Evolutionary conservation across 2,329 filamentous ascomycete species (phyloP).

Genomic region (Calycina marina): DNA sequence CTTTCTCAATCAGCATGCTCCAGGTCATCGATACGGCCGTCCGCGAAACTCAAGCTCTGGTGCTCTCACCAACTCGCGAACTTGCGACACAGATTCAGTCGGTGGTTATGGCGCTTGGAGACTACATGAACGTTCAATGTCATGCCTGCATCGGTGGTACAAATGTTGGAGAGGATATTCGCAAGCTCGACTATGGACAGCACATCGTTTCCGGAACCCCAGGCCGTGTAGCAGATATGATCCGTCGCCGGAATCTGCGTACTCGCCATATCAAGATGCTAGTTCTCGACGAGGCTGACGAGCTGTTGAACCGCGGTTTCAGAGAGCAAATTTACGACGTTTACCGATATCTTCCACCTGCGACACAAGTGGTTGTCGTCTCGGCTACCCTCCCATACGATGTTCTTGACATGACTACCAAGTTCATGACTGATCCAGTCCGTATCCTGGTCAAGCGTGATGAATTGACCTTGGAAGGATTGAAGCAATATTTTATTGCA

Average conservation of each 20-base stretch:
- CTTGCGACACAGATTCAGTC: slow-evolving; percentile 96
- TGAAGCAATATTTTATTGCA: slow-evolving; percentile 98
- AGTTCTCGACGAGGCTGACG: slow-evolving; percentile 62
- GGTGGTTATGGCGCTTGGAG: slow-evolving; percentile 97
- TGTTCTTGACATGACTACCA: slow-evolving; percentile 97
- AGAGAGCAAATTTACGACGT: slow-evolving; percentile 98
- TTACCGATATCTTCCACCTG: slow-evolving; percentile 89
- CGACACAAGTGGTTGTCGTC: slow-evolving; percentile 96
- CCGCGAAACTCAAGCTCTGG: slow-evolving; percentile 84
- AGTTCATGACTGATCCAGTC: slow-evolving; percentile 98
- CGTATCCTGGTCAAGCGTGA: slow-evolving; percentile 97
- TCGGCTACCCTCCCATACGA: slow-evolving; percentile 95
- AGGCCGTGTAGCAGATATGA: slow-evolving; percentile 86
- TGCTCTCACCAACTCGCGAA: slow-evolving; percentile 91
- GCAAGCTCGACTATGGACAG: slow-evolving; percentile 92
- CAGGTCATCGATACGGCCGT: slow-evolving; percentile 91
- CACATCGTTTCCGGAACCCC: slow-evolving; percentile 96
- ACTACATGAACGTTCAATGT: slow-evolving; percentile 99
- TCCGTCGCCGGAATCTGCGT: slow-evolving; percentile 56
- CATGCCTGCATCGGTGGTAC: slow-evolving; percentile 97
- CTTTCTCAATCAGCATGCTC: slow-evolving; percentile 90
- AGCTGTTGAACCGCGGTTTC: slow-evolving; percentile 84
- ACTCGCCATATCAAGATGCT: slow-evolving; percentile 69
- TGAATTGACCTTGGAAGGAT: slow-evolving; percentile 88
- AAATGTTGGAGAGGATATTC: slow-evolving; percentile 94